Evolutionary conservation across 2,329 filamentous ascomycete genomes (phyloP).

Genomic region (Aspergillus sp.): DNA sequence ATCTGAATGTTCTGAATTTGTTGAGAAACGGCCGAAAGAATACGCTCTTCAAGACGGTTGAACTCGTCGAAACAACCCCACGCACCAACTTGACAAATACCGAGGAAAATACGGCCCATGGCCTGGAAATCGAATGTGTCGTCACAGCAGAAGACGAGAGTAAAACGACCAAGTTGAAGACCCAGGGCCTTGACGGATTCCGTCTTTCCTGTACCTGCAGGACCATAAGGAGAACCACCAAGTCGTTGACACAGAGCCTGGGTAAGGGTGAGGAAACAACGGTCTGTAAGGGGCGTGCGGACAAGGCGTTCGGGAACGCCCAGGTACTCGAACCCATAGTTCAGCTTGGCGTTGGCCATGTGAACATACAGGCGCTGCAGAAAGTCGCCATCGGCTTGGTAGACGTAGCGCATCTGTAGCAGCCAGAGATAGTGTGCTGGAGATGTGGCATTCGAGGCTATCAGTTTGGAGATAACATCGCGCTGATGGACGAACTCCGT

Average conservation of each 20-base stretch:
- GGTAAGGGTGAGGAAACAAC: slow-evolving; percentile 96
- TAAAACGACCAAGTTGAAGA: slow-evolving; percentile 94
- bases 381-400: slow-evolving; percentile 78
- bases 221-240: slow-evolving; percentile 95
- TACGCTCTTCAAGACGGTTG: slow-evolving; percentile 97
- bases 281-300: slow-evolving; percentile 92
- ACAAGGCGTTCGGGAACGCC: slow-evolving; percentile 96
- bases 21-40: slow-evolving; percentile 96
- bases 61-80: slow-evolving; percentile 99
- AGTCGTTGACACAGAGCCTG: slow-evolving; percentile 94
- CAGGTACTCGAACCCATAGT: slow-evolving; percentile 97
- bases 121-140: slow-evolving; percentile 99
- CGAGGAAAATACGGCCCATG: slow-evolving; percentile 98
- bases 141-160: slow-evolving; percentile 98
- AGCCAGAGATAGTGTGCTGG: slow-evolving; percentile 89
- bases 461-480: slow-evolving; percentile 86
- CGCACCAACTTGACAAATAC: slow-evolving; percentile 97
- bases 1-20: slow-evolving; percentile 99
- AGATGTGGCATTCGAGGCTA: slow-evolving; percentile 72
- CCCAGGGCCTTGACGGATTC: slow-evolving; percentile 98
- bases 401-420: slow-evolving; percentile 95
- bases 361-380: slow-evolving; percentile 83
- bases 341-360: slow-evolving; percentile 95
- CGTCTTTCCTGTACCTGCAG: slow-evolving; percentile 97
- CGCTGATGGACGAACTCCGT: slow-evolving; percentile 98